phyloP scores from a whole-genome alignment of 805 yeast species.

The fission yeast (Schizosaccharomyces pombe) region DNA sequence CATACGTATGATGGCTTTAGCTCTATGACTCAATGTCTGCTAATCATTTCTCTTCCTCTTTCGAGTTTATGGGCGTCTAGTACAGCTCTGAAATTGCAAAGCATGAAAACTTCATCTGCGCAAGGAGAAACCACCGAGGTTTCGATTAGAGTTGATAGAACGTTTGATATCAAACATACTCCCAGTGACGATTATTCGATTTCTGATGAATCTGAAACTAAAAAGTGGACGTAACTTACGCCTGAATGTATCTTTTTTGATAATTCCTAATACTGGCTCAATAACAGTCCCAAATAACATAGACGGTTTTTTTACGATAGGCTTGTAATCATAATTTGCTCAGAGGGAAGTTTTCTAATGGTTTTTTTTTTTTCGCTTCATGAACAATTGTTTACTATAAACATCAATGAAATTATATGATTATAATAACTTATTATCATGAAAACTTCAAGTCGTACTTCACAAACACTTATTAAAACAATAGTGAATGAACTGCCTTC shows the following conservation, averaged over 20 bases:
- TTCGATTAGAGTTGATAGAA: neutral
- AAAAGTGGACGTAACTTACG: neutral
- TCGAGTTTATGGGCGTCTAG: conserved; percentile 64
- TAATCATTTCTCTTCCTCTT: conserved; percentile 53
- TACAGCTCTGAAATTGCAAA: neutral
- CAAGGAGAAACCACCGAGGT: neutral
- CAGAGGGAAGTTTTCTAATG: too few species aligned
- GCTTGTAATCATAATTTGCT: too few species aligned
- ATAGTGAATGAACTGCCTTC: too few species aligned
- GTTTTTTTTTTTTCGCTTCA: too few species aligned
- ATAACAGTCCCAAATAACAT: neutral
- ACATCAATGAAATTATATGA: too few species aligned
- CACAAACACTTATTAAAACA: too few species aligned
- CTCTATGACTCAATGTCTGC: conserved; percentile 34
- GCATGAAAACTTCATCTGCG: neutral
- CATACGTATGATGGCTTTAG: conserved; percentile 20
- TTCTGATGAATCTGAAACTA: neutral
- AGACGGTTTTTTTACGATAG: too few species aligned
- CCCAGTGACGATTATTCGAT: neutral
- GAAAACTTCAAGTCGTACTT: too few species aligned
- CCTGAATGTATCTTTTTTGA: neutral
- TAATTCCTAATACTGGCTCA: neutral
- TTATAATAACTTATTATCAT: too few species aligned
- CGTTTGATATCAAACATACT: neutral
- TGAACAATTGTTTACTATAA: too few species aligned